Evolutionary conservation across 2,329 filamentous ascomycete species (phyloP).

Genomic region (Tolypocladium nubicola): DNA sequence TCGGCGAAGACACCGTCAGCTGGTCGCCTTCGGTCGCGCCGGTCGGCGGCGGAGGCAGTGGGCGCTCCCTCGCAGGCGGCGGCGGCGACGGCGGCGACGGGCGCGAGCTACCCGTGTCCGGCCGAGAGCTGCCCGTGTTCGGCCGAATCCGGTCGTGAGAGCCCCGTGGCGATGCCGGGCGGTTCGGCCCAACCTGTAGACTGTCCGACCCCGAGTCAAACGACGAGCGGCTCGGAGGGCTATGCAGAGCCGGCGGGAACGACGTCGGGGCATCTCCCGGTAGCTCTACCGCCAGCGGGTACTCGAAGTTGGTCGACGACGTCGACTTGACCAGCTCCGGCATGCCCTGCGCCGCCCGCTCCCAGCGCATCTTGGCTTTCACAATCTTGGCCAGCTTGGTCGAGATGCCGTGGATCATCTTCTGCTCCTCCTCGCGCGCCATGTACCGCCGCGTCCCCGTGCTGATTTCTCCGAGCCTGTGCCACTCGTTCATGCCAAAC

Average conservation of each 20-base stretch:
- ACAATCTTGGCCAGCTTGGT: constrained; percentile 77
- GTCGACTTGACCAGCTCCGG: constrained; percentile 33
- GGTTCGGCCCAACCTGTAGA: constrained; percentile 27
- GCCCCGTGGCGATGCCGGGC: constrained; percentile 35
- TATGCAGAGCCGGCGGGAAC: constrained; percentile 24
- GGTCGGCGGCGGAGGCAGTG: constrained; percentile 12
- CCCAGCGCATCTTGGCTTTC: constrained; percentile 60
- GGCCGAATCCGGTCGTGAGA: constrained; percentile 36
- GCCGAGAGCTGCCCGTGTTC: constrained; percentile 10
- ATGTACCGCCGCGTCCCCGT: constrained; percentile 84
- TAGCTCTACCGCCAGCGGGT: constrained; percentile 46
- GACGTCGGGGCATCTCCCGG: constrained; percentile 40
- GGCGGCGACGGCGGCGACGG: constrained; percentile 18
- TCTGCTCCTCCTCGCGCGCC: constrained; percentile 59
- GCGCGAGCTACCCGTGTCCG: constrained; percentile 17
- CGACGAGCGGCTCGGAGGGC: constrained; percentile 36
- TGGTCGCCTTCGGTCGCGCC: constrained; percentile 33
- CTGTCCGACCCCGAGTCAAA: constrained; percentile 47
- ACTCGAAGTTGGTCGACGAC: constrained; percentile 26
- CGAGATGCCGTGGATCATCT: constrained; percentile 65
- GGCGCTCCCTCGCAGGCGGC: constrained; percentile 2
- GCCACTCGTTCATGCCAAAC: constrained; percentile 99
- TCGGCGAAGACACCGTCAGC: constrained; percentile 44
- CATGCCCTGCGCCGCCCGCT: constrained; percentile 31
- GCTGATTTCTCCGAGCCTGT: constrained; percentile 86